These are phyloP conservation scores for Xylaria sp. DNA, from an alignment of 2,329 filamentous ascomycete genomes.

Conservation along the genomic window DNA sequence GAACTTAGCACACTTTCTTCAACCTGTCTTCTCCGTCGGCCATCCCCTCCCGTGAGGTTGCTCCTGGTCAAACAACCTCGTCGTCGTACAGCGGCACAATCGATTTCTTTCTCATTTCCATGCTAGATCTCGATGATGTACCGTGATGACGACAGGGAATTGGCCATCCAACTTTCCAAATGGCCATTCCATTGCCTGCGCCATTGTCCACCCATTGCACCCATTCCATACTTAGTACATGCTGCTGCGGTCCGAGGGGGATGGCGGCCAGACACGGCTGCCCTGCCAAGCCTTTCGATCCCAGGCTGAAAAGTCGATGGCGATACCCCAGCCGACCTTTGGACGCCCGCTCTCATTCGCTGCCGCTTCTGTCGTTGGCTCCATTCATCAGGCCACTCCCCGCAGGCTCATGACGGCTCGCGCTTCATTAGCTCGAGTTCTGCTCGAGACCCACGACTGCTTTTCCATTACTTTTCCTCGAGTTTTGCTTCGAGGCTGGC, in stretches of 20 bases:
- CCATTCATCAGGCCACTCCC: constrained; percentile 36
- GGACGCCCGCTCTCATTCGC: constrained; percentile 33
- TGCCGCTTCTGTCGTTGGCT: constrained; percentile 34
- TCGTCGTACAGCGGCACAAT: constrained; percentile 20
- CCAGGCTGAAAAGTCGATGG: constrained; percentile 48
- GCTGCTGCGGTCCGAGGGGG: constrained; percentile 5
- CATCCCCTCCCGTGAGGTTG: neutral
- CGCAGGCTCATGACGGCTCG: constrained; percentile 25
- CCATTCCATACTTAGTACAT: too few relatives aligned
- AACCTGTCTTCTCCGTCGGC: neutral
- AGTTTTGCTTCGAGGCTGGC: constrained; percentile 11
- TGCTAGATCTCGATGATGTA: constrained; percentile 38
- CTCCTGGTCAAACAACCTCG: neutral
- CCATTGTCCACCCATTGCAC: neutral
- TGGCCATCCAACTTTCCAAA: constrained; percentile 29
- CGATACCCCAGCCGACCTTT: constrained; percentile 39
- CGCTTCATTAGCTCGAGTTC: constrained; percentile 20
- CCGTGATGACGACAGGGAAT: constrained; percentile 40
- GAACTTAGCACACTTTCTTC: neutral
- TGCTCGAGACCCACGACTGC: neutral
- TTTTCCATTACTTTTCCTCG: neutral
- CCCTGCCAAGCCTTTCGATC: constrained; percentile 47
- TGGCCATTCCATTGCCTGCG: constrained; percentile 18
- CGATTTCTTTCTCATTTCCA: constrained; percentile 36
- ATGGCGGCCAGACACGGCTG: constrained; percentile 28